phyloP scores from a whole-genome alignment of 345 rosid genomes.

The Mallotus nudiflorus region DNA sequence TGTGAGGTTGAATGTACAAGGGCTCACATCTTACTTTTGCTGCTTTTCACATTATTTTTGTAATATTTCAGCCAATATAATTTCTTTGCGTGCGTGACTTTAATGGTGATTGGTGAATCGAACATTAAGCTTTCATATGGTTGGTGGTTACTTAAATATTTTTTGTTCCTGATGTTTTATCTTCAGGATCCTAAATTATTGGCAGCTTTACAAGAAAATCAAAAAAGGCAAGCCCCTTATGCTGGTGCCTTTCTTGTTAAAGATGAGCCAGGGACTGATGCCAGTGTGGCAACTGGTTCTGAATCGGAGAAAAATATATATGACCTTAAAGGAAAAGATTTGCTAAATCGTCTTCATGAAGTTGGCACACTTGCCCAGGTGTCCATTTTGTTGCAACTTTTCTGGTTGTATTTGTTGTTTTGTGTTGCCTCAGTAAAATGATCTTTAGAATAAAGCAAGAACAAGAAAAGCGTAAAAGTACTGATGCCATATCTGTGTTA shows the following conservation, averaged over 20 bases:
- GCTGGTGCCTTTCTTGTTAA: conserved; percentile 96
- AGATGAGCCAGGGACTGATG: conserved; percentile 77
- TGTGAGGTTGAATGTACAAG: too few species aligned
- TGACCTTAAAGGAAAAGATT: conserved; percentile 80
- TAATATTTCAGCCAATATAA: too few species aligned
- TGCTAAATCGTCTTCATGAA: conserved; percentile 81
- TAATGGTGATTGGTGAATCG: neutral
- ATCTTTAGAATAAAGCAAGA: neutral
- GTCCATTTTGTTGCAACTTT: conserved; percentile 11
- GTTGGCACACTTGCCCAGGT: conserved; percentile 99
- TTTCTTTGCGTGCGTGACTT: too few species aligned
- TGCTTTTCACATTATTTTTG: too few species aligned
- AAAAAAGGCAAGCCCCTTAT: conserved; percentile 95
- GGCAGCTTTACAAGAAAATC: conserved; percentile 90
- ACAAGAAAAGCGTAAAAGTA: neutral
- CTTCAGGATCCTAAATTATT: conserved; percentile 86
- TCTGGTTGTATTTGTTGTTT: neutral
- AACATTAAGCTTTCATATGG: neutral
- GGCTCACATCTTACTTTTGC: too few species aligned
- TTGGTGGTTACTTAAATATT: neutral
- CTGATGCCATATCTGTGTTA: conserved; percentile 15
- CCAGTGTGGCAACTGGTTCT: conserved; percentile 53
- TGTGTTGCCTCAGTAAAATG: neutral
- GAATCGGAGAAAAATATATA: conserved; percentile 66
- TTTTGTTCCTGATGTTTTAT: neutral